Evolutionary conservation across 306 rosid genomes (phyloP).

Genomic region (Sicyos edulis): DNA sequence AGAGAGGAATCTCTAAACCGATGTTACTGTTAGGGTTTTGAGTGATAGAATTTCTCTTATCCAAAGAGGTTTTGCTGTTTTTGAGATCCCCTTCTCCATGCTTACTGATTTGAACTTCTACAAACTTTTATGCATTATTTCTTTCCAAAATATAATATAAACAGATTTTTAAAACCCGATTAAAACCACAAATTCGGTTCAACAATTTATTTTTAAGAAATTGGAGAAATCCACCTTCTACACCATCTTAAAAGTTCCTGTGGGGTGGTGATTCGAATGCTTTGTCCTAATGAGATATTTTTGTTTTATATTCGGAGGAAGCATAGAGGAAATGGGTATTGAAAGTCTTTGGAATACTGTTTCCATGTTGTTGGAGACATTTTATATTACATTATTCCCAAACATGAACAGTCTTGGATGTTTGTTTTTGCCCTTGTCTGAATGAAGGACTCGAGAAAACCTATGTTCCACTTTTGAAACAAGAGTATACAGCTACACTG

Average conservation of each 20-base stretch:
- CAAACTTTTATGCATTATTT: neutral
- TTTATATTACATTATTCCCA: slow-evolving; percentile 18
- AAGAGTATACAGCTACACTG: slow-evolving; percentile 14
- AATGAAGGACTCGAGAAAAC: slow-evolving; percentile 11
- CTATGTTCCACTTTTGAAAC: slow-evolving; percentile 18
- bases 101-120: slow-evolving; percentile 12
- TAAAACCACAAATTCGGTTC: neutral
- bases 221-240: neutral
- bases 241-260: neutral
- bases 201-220: too few relatives aligned
- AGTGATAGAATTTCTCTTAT: slow-evolving; percentile 48
- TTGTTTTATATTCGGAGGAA: slow-evolving; percentile 4
- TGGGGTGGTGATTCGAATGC: neutral
- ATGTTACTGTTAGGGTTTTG: slow-evolving; percentile 54
- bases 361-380: slow-evolving; percentile 12
- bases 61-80: slow-evolving; percentile 48
- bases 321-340: neutral
- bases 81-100: slow-evolving; percentile 44
- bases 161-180: neutral
- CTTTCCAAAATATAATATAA: neutral
- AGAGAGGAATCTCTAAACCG: slow-evolving; percentile 1
- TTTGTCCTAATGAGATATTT: neutral
- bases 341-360: neutral
- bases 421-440: neutral
- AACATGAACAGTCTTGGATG: slow-evolving; percentile 19